These are phyloP conservation scores for Lasiodiplodia hormozganensis DNA, from an alignment of 2,329 filamentous ascomycete species.

Conservation along the genomic window DNA sequence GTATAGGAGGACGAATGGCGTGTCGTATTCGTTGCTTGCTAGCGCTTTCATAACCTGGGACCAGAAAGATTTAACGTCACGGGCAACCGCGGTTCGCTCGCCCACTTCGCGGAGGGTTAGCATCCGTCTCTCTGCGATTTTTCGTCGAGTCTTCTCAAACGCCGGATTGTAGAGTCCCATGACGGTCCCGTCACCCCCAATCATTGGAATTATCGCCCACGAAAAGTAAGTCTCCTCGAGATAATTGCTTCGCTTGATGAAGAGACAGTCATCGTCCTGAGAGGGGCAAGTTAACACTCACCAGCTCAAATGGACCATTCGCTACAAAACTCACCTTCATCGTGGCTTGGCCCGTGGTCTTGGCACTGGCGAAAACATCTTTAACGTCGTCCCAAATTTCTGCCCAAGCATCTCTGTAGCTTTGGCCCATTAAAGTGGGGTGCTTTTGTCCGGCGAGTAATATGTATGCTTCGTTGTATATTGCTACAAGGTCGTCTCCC, in stretches of 20 bases:
- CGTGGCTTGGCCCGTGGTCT: slow-evolving; percentile 74
- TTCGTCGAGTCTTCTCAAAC: slow-evolving; percentile 80
- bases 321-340: slow-evolving; percentile 63
- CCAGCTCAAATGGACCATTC: not conserved
- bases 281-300: not conserved
- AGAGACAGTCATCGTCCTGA: slow-evolving; percentile 75
- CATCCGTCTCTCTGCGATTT: slow-evolving; percentile 81
- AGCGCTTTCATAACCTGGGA: slow-evolving; percentile 71
- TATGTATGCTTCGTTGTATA: slow-evolving; percentile 77
- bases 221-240: slow-evolving; percentile 84
- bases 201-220: slow-evolving; percentile 80
- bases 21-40: slow-evolving; percentile 76
- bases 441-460: slow-evolving; percentile 80
- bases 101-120: slow-evolving; percentile 78
- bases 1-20: slow-evolving; percentile 79
- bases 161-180: slow-evolving; percentile 80
- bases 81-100: slow-evolving; percentile 74
- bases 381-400: slow-evolving; percentile 78
- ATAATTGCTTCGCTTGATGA: slow-evolving; percentile 72
- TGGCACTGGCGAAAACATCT: slow-evolving; percentile 71
- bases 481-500: slow-evolving; percentile 72
- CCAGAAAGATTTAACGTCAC: slow-evolving; percentile 78
- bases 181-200: slow-evolving; percentile 76
- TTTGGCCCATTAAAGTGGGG: slow-evolving; percentile 75
- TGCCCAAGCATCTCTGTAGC: slow-evolving; percentile 71